A percentile compares a stretch with the other conserved stretches of the same genome.
These are phyloP conservation scores for Dentiscutata heterogama DNA, from an alignment of 371 early-diverging fungal species.

Conservation along the genomic window DNA sequence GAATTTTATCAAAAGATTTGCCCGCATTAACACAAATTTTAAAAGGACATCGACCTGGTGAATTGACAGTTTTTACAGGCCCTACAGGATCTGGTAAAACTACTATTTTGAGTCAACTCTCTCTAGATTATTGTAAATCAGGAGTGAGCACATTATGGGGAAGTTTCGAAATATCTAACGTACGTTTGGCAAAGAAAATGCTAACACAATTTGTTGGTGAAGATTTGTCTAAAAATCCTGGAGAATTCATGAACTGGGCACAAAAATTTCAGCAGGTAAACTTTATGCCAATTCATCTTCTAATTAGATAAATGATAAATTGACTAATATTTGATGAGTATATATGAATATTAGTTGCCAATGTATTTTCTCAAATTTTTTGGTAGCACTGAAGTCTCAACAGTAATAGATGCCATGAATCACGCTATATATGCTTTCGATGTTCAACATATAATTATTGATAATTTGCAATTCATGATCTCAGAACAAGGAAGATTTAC, in stretches of 20 bases:
- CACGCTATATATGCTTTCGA: constrained; percentile 79
- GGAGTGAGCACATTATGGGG: constrained; percentile 86
- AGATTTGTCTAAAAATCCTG: constrained; percentile 59
- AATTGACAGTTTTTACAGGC: constrained; percentile 80
- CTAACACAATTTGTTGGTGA: constrained; percentile 73
- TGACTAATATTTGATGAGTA: neutral
- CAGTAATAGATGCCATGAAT: constrained; percentile 76
- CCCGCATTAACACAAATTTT: constrained; percentile 70
- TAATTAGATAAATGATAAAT: neutral
- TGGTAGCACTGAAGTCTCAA: constrained; percentile 75
- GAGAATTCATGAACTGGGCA: constrained; percentile 66
- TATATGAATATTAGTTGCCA: constrained; percentile 62
- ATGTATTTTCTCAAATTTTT: constrained; percentile 82
- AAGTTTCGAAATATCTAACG: constrained; percentile 82
- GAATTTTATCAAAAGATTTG: constrained; percentile 69
- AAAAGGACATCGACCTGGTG: constrained; percentile 82
- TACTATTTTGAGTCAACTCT: constrained; percentile 79
- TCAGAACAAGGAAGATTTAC: constrained; percentile 70
- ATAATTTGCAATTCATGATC: constrained; percentile 86
- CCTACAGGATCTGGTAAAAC: constrained; percentile 84
- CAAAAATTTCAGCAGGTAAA: constrained; percentile 72
- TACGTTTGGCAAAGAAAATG: constrained; percentile 78
- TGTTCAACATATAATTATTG: constrained; percentile 79
- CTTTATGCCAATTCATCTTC: neutral
- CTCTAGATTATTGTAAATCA: constrained; percentile 77